Base-by-base conservation (phyloP, 176 grass and related monocot genomes). In the Guadua angustifolia region DNA sequence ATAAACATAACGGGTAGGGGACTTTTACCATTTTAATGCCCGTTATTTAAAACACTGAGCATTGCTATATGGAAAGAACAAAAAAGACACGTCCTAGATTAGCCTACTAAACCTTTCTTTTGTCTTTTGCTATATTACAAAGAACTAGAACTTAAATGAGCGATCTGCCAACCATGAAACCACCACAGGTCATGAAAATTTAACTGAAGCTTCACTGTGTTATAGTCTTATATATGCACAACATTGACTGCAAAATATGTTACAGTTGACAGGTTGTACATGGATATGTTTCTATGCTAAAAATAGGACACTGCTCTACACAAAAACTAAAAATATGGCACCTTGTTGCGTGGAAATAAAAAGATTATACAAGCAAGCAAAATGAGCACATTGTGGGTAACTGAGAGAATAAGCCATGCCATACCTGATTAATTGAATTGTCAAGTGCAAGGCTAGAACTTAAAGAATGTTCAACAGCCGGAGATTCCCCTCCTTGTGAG, bases 381-480 rank as follows among this genome's bases (percentile, higher is more conserved):
- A 45, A 32, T 22, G 9, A 55, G 24, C n/a, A 65, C 29, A 61
- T 70, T 61, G 35, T 4, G 50, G 55, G 32, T 44, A 57, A 18
- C 16, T 43, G 36, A 26, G 19, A 63, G 32, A 36, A 83, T 56
- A 39, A 78, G 46, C 47, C 13, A 68, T 66, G 4, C 1, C 44
- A 24, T 84, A 89, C 81, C 85, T 86, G 39, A 70, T 85, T 89
- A 66, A 69, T 49, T 11, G 56, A 86, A 76, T 46, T 50, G 8
- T 58, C 74, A 86, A 66, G 38, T 72, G 26, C 71, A 83, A 8
- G 76, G 66, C 38, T 58, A 77, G 79, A 79, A 82, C 60, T 76
- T 78, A 69, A 77, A 66, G 50, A 52, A 52, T 79, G 29, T 78
- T 75, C 74, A 82, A 73, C 76, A 71, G 61, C 39, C 60, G 76